These are phyloP conservation scores for Sclerotinia nivalis DNA, from an alignment of 2,329 filamentous ascomycete genomes.

Conservation along the genomic window DNA sequence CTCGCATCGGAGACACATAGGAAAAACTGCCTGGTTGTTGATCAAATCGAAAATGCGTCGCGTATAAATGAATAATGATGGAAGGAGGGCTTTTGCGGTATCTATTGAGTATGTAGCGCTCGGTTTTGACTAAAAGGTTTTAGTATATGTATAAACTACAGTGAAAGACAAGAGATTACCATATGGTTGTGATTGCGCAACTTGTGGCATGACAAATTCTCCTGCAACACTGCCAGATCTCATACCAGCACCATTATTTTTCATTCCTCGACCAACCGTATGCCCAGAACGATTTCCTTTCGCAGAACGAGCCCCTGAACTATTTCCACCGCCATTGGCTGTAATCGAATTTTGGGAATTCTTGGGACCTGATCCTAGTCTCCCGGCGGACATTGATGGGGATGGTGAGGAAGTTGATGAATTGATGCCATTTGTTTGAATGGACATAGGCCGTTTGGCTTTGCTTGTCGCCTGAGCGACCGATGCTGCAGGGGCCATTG, in stretches of 20 bases:
- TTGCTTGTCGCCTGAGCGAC: slow-evolving; percentile 47
- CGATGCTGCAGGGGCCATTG: slow-evolving; percentile 39
- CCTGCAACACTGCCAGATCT: slow-evolving; percentile 51
- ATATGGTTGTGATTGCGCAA: slow-evolving; percentile 53
- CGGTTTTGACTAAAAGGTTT: slow-evolving; percentile 62
- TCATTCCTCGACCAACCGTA: slow-evolving; percentile 49
- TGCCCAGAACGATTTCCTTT: slow-evolving; percentile 56
- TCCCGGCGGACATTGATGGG: slow-evolving; percentile 55
- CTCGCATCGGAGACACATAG: slow-evolving; percentile 89
- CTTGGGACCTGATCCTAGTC: slow-evolving; percentile 53
- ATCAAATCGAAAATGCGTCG: slow-evolving; percentile 87
- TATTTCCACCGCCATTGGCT: slow-evolving; percentile 46
- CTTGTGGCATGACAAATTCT: slow-evolving; percentile 45
- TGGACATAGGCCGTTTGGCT: slow-evolving; percentile 67
- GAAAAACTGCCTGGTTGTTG: slow-evolving; percentile 80
- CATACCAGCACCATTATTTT: slow-evolving; percentile 51
- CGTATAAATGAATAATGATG: slow-evolving; percentile 80
- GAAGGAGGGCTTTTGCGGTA: slow-evolving; percentile 74
- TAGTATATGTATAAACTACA: slow-evolving; percentile 28
- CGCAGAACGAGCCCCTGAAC: slow-evolving; percentile 49
- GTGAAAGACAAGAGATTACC: slow-evolving; percentile 45
- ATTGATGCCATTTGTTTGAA: slow-evolving; percentile 45
- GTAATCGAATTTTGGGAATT: slow-evolving; percentile 52
- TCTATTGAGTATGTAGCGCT: slow-evolving; percentile 79
- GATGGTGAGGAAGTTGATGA: slow-evolving; percentile 55